Evolutionary conservation across 148 eudicot species (phyloP).

Genomic region (Suaeda aralocaspica): DNA sequence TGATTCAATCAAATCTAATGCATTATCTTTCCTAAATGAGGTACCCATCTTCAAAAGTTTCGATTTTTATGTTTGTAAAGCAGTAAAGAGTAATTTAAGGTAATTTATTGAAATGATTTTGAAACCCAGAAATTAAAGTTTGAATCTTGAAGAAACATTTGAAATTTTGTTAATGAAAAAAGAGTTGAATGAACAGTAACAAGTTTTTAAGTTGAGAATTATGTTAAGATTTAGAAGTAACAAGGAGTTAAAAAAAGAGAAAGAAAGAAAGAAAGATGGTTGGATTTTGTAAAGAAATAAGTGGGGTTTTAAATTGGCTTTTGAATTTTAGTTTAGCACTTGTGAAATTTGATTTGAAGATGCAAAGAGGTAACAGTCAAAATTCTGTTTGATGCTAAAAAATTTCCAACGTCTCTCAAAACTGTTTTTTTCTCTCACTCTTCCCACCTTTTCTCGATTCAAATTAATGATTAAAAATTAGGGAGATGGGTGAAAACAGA

Average conservation of each 20-base stretch:
- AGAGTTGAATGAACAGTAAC: background rate
- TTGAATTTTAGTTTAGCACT: background rate
- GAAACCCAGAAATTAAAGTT: conserved; percentile 18
- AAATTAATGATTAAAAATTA: conserved; percentile 22
- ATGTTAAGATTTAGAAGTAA: no score
- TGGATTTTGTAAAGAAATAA: background rate
- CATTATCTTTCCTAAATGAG: conserved; percentile 34
- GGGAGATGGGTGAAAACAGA: conserved; percentile 18
- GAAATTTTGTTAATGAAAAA: conserved; percentile 8
- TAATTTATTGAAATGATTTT: background rate
- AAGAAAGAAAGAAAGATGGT: background rate
- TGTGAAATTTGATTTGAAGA: conserved; percentile 28
- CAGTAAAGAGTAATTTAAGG: background rate
- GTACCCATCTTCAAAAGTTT: conserved; percentile 27
- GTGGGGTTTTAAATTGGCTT: conserved; percentile 22
- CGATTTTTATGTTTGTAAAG: background rate
- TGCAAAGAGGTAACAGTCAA: conserved; percentile 6
- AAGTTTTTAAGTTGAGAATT: background rate
- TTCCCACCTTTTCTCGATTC: conserved; percentile 24
- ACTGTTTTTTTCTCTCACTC: background rate
- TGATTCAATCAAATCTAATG: conserved; percentile 27
- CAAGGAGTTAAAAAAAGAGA: no score
- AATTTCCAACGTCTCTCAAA: conserved; percentile 30
- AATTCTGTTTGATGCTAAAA: background rate
- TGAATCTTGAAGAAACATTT: background rate